A percentile compares a stretch with the other conserved stretches of the same genome.
Conservation (phyloP, 2,329 filamentous ascomycete genomes). For the Tolypocladium nubicola region DNA sequence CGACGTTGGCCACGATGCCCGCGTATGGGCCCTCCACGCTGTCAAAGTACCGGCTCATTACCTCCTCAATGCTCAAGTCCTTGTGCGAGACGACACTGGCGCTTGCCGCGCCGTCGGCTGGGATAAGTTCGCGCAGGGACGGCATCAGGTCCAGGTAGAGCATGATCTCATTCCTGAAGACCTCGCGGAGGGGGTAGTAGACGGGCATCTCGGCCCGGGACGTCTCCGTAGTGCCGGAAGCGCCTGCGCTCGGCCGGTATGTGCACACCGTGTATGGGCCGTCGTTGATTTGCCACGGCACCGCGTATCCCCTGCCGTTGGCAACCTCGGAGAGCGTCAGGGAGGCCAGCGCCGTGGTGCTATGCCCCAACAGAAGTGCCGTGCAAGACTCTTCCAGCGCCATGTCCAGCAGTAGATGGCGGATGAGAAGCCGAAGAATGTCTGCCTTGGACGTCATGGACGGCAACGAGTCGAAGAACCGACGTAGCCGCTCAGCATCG, state of each 20-base stretch:
- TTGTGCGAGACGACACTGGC: slow-evolving; percentile 50
- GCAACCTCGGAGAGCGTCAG: slow-evolving; percentile 79
- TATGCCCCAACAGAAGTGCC: slow-evolving; percentile 72
- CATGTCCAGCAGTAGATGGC: slow-evolving; percentile 57
- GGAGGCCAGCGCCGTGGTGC: slow-evolving; percentile 78
- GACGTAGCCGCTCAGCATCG: slow-evolving; percentile 34
- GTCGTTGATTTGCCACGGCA: slow-evolving; percentile 76
- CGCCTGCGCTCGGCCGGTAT: slow-evolving; percentile 14
- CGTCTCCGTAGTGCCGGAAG: slow-evolving; percentile 7
- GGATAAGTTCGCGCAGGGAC: slow-evolving; percentile 38
- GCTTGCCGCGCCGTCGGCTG: slow-evolving; percentile 20
- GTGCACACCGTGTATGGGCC: slow-evolving; percentile 37
- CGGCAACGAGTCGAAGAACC: slow-evolving; percentile 49
- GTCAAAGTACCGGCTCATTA: slow-evolving; percentile 83
- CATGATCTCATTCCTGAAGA: slow-evolving; percentile 70
- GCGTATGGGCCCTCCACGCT: slow-evolving; percentile 74
- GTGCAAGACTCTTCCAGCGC: slow-evolving; percentile 52
- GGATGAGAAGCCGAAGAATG: slow-evolving; percentile 58
- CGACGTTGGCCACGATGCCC: slow-evolving; percentile 89
- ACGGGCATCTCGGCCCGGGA: slow-evolving; percentile 28
- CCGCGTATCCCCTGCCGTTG: slow-evolving; percentile 75
- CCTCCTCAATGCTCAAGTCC: slow-evolving; percentile 78
- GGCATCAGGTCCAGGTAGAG: slow-evolving; percentile 51
- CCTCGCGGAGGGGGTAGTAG: slow-evolving; percentile 74
- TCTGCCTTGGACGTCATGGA: slow-evolving; percentile 71